Base-by-base conservation (phyloP, 768 basidiomycete species). In the Pisolithus sp. region DNA sequence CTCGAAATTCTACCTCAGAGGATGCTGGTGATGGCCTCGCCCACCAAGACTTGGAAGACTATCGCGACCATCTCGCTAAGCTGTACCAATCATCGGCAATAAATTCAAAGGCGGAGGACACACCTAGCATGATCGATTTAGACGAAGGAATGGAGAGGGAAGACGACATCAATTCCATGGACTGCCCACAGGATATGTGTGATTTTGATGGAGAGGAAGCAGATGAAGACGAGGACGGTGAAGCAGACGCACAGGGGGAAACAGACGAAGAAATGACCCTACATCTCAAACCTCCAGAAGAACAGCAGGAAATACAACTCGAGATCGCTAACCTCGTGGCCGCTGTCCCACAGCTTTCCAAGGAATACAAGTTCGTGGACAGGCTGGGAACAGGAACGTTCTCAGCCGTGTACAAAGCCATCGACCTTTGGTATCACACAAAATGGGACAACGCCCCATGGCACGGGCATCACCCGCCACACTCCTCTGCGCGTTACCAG, bases 361-460 rank as follows among this genome's bases (percentile, higher is more conserved):
- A 73, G 3, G 76, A 87, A 57, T 98, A 95, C 73, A 78, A 73
- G 46, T 74, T 98, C 34, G 67, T 97, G 34, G 95, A 97, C 71
- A 80, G 94, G 1, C 79, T 99, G 0, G 96, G 96, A 13, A 97
- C 94, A 49, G 95, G 95, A 15, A 99, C 95, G 1, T 99, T 99
- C 71, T 97, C 95, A 0, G 93, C 93, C 9, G 96, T 99, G n/a
- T 99, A 97, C 78, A 96, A 98, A 62, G 96, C 94, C 0, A 68
- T 94, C 56, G 96, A 99, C 67, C 60, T 87, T 15, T 70, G 76
- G 52, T 81, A 87, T 60, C 81, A 90, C 58, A 71, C 76, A 46
- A 86, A 87, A 48, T 90, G 83, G 83, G 78, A 89, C 65, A 90
- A 92, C 59, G 57, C 67, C 5, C 74, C 80, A 12, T 92, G 89